Percentiles rank a stretch among this genome's conserved stretches.
phyloP scores from a whole-genome alignment of 768 basidiomycete genomes.

The Leccinum aurantiacum region DNA sequence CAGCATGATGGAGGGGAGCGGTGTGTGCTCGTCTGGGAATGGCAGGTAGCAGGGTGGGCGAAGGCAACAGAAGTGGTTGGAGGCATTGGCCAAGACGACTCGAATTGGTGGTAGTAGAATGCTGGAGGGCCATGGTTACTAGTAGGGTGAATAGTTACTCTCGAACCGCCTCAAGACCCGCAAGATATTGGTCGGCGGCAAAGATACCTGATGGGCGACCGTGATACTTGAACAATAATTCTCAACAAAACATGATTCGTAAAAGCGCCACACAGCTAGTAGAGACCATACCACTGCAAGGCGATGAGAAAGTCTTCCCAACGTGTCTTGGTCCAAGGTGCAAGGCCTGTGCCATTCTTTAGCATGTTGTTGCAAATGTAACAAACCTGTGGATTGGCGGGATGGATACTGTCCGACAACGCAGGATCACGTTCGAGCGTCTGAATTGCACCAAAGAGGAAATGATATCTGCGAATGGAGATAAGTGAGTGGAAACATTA shows the following conservation, averaged over 20 bases:
- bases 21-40: background rate
- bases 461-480: slow-evolving; percentile 1
- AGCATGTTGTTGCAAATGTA: slow-evolving; percentile 52
- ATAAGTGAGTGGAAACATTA: background rate
- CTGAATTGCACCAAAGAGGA: slow-evolving; percentile 6
- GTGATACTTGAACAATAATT: slow-evolving; percentile 57
- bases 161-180: slow-evolving; percentile 52
- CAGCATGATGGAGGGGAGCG: no score
- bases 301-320: slow-evolving; percentile 61
- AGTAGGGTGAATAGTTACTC: slow-evolving; percentile 37
- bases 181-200: slow-evolving; percentile 57
- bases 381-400: slow-evolving; percentile 46
- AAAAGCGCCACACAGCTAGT: slow-evolving; percentile 4
- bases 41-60: background rate
- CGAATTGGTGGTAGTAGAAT: background rate
- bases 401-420: slow-evolving; percentile 1
- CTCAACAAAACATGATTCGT: slow-evolving; percentile 38
- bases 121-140: background rate
- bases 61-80: background rate
- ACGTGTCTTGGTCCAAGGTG: slow-evolving; percentile 52
- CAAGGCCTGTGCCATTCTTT: slow-evolving; percentile 50
- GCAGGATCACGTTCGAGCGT: slow-evolving; percentile 5
- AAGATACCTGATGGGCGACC: slow-evolving; percentile 56
- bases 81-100: background rate
- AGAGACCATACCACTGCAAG: slow-evolving; percentile 46